Conservation (phyloP, 306 rosid genomes). For the Abrus pulchellus region DNA sequence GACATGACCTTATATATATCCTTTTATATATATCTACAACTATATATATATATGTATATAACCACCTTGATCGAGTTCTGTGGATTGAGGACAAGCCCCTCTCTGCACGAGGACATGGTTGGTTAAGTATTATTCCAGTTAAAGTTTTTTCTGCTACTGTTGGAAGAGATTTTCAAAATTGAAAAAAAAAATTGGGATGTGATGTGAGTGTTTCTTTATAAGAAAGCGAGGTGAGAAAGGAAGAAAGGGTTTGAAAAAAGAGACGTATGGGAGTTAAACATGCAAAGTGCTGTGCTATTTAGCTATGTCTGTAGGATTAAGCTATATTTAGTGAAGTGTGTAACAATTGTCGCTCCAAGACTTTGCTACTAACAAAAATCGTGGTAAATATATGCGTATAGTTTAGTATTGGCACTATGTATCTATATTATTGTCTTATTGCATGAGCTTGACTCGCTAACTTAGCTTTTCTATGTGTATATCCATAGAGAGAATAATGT, state of each 20-base stretch:
- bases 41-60: not conserved
- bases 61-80: not conserved
- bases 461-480: not conserved
- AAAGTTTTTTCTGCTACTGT: constrained; percentile 16
- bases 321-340: constrained; percentile 42
- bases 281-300: constrained; percentile 28
- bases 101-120: constrained; percentile 37
- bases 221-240: not conserved
- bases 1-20: not conserved
- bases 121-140: constrained; percentile 47
- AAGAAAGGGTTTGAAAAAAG: not conserved
- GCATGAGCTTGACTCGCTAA: not conserved
- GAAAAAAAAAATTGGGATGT: not conserved
- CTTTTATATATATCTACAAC: not conserved
- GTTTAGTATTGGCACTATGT: not conserved
- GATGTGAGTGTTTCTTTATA: not conserved
- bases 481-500: not conserved
- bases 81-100: constrained; percentile 43
- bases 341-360: constrained; percentile 30
- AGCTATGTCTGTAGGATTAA: constrained; percentile 29
- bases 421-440: not conserved
- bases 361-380: constrained; percentile 21
- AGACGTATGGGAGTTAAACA: constrained; percentile 19
- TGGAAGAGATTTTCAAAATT: constrained; percentile 7
- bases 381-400: constrained; percentile 21